A percentile compares a stretch with the other conserved stretches of the same genome.
These are phyloP conservation scores for Backusella tarrabulga DNA, from an alignment of 192 early-diverging fungal species.

Conservation along the genomic window DNA sequence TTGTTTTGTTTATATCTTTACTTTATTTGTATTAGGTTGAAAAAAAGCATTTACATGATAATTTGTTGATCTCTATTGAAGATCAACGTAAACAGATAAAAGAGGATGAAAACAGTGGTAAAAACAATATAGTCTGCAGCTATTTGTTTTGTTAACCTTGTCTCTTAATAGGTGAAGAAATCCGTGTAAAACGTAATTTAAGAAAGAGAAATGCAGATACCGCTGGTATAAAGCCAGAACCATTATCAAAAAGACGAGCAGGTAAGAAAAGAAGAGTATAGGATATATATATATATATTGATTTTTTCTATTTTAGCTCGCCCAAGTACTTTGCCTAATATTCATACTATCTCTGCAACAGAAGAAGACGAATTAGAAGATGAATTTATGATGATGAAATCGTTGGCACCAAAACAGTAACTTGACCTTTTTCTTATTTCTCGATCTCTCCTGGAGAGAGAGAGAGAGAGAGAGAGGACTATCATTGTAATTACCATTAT, in stretches of 20 bases:
- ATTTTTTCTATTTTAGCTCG: conserved; percentile 1
- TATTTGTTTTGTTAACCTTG: neutral
- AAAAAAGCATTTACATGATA: conserved; percentile 25
- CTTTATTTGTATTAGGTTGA: conserved; percentile 15
- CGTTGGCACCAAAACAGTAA: conserved; percentile 5
- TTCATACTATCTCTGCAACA: conserved; percentile 5
- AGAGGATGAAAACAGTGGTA: conserved; percentile 23
- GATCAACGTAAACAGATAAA: conserved; percentile 35
- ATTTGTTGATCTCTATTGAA: conserved; percentile 27
- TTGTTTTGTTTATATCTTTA: neutral
- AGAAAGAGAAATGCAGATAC: conserved; percentile 6
- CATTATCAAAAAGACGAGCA: conserved; percentile 21
- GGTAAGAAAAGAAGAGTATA: neutral
- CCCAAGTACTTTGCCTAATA: neutral
- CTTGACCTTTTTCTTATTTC: neutral
- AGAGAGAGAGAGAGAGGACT: neutral
- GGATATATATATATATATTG: neutral
- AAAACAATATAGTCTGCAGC: neutral
- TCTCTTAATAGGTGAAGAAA: conserved; percentile 8
- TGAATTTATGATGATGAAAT: conserved; percentile 29
- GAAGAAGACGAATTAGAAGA: conserved; percentile 35
- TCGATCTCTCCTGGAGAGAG: neutral
- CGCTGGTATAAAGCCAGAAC: conserved; percentile 16
- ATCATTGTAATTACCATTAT: neutral
- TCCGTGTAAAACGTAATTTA: conserved; percentile 13